Percentiles rank a stretch among this genome's conserved stretches.
These are phyloP conservation scores for Alternaria tenuissima DNA, from an alignment of 2,329 filamentous ascomycete species.

Conservation along the genomic window DNA sequence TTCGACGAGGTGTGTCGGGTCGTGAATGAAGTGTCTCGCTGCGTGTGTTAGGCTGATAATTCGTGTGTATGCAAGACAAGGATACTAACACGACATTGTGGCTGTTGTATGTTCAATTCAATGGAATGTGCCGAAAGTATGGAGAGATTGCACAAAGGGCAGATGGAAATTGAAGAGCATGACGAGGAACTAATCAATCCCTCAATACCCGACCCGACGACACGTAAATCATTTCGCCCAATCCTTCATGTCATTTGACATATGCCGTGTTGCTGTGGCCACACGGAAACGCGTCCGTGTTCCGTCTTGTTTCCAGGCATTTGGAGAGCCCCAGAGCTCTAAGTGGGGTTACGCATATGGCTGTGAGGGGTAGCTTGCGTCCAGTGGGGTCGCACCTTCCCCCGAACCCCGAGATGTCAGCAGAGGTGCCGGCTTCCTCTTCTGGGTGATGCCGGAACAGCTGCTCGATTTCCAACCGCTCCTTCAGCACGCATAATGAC, in stretches of 20 bases:
- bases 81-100: constrained; percentile 16
- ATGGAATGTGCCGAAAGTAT: background rate
- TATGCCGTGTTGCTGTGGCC: constrained; percentile 8
- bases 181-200: background rate
- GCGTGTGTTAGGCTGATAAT: constrained; percentile 1
- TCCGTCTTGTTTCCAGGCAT: constrained; percentile 1
- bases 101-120: background rate
- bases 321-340: constrained; percentile 2
- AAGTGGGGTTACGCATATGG: constrained; percentile 10
- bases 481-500: background rate
- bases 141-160: background rate
- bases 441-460: constrained; percentile 1
- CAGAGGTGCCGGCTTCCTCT: constrained; percentile 9
- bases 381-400: constrained; percentile 10
- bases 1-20: constrained; percentile 79
- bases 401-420: constrained; percentile 8
- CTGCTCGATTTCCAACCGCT: background rate
- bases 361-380: constrained; percentile 15
- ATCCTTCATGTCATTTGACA: constrained; percentile 12
- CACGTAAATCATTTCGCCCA: background rate
- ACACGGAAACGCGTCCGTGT: constrained; percentile 8
- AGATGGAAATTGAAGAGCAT: background rate
- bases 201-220: constrained; percentile 8
- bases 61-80: background rate
- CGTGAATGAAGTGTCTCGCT: constrained; percentile 87